Evolutionary conservation across 352 stramenopile genomes (phyloP), one percentile per base, ranked within the genome.

Genomic region (Globisporangium spinosum): DNA sequence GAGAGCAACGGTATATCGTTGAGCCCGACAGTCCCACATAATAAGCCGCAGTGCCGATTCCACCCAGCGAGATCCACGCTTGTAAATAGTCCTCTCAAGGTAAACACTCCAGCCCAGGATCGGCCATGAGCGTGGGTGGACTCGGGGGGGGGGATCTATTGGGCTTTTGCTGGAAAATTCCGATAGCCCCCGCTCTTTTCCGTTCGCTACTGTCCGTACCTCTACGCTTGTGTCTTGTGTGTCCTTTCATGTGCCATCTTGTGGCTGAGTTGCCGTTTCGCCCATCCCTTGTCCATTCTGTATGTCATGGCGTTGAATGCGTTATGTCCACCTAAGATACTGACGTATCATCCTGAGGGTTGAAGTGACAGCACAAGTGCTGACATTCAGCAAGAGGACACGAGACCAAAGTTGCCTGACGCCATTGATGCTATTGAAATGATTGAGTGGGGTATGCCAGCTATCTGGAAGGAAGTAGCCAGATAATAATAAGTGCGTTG

Each of bases 311-410:
- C 4, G 17, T 49, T 51, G 43, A 9, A 51, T 51, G 17, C 43
- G 17, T 51, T 51, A 55, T 55, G 27, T 60, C 54, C 27, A n/a
- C 54, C 12, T 12, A 60, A 60, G 54, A 60, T 55, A 12, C 47
- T 55, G 47, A 55, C 47, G 23, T 17, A 4, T 7, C 20, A 4
- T 7, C 20, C 12, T 15, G 2, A 27, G 7, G 15, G 40, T 49
- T 49, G 40, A 49, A 20, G 27, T 32, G 27, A 32, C 27, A 7
- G 40, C 40, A 49, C 1, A 22, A 51, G 43, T 22, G 17, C 43
- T 22, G 43, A 12, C 43, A 32, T 32, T 32, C 27, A 23, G 43
- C 8, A 17, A 20, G 4, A 17, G 17, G 20, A 51, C 43, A 51
- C 43, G 13, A 51, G 43, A 51, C 17, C 43, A 8, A 51, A 51